Evolutionary conservation across 164 flowering plant genomes (phyloP).

Genomic region (Annona squamosa): DNA sequence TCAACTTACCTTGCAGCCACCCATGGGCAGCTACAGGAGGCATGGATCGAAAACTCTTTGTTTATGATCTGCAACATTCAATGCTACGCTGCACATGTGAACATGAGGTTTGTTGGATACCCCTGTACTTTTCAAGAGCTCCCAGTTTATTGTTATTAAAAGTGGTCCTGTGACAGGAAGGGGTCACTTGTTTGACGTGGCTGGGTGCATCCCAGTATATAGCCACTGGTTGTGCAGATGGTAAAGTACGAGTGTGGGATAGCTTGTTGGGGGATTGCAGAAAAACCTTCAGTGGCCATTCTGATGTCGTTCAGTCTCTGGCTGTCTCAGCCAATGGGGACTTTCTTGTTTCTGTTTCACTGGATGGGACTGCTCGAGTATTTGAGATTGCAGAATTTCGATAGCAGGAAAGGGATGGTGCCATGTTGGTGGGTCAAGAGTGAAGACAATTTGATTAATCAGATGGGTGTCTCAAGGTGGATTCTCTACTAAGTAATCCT

Average conservation of each 20-base stretch:
- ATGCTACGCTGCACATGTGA: conserved; percentile 54
- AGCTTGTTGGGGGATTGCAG: conserved; percentile 67
- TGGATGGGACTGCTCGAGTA: conserved; percentile 72
- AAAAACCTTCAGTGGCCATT: conserved; percentile 60
- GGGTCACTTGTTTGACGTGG: conserved; percentile 74
- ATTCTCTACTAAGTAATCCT: not conserved
- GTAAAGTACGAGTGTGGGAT: conserved; percentile 80
- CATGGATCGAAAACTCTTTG: conserved; percentile 68
- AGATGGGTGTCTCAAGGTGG: not conserved
- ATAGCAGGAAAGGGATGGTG: conserved; percentile 6
- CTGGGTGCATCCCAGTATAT: conserved; percentile 50
- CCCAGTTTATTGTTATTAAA: not conserved
- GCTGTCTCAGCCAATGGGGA: conserved; percentile 44
- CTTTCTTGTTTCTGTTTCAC: conserved; percentile 63
- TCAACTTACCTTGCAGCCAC: conserved; percentile 30
- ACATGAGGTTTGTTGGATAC: conserved; percentile 49
- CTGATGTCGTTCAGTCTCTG: conserved; percentile 52
- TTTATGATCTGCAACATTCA: conserved; percentile 82
- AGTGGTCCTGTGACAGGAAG: conserved; percentile 39
- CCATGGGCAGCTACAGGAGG: conserved; percentile 83
- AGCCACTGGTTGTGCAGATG: conserved; percentile 73
- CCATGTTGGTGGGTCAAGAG: not conserved
- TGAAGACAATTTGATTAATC: not conserved
- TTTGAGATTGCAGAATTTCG: conserved; percentile 58
- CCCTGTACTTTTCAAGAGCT: not conserved